phyloP scores from a whole-genome alignment of 805 yeast genomes.

The Pichia occidentalis region DNA sequence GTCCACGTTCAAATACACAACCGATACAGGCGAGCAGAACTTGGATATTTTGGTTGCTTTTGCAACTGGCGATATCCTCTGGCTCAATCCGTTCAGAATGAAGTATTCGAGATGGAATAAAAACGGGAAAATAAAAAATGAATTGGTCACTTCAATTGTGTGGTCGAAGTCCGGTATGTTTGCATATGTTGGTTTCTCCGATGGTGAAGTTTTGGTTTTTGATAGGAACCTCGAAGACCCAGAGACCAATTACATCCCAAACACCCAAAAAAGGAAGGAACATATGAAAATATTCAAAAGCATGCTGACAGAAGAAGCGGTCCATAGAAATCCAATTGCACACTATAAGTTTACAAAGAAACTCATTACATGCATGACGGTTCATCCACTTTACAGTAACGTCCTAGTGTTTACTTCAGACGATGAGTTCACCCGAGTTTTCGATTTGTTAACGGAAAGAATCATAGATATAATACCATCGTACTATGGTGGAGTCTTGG shows the following conservation, averaged over 20 bases:
- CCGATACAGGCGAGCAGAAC: slow-evolving; percentile 27
- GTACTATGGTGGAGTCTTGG: slow-evolving; percentile 58
- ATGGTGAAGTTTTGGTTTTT: slow-evolving; percentile 53
- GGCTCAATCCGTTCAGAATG: slow-evolving; percentile 48
- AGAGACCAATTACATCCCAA: slow-evolving; percentile 23
- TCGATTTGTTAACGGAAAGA: slow-evolving; percentile 41
- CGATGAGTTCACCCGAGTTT: slow-evolving; percentile 56
- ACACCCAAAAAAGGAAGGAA: slow-evolving; percentile 24
- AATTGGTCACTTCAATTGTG: slow-evolving; percentile 38
- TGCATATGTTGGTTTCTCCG: slow-evolving; percentile 53
- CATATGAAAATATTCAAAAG: slow-evolving; percentile 30
- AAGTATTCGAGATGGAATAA: slow-evolving; percentile 49
- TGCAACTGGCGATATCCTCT: slow-evolving; percentile 58
- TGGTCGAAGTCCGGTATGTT: slow-evolving; percentile 44
- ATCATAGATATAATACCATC: slow-evolving; percentile 52
- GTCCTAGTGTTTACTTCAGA: slow-evolving; percentile 49
- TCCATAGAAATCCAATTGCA: slow-evolving; percentile 39
- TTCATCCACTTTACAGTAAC: slow-evolving; percentile 36
- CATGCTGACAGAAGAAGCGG: slow-evolving; percentile 5
- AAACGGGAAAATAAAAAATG: slow-evolving; percentile 36
- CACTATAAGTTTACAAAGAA: slow-evolving; percentile 57
- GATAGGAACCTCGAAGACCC: slow-evolving; percentile 45
- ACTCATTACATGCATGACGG: slow-evolving; percentile 45
- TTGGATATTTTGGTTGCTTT: slow-evolving; percentile 56
- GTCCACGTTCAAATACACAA: slow-evolving; percentile 25